Percentiles rank a stretch among this genome's conserved stretches.
Conservation (phyloP, 164 flowering plant species). For the Cinnamomum chago region DNA sequence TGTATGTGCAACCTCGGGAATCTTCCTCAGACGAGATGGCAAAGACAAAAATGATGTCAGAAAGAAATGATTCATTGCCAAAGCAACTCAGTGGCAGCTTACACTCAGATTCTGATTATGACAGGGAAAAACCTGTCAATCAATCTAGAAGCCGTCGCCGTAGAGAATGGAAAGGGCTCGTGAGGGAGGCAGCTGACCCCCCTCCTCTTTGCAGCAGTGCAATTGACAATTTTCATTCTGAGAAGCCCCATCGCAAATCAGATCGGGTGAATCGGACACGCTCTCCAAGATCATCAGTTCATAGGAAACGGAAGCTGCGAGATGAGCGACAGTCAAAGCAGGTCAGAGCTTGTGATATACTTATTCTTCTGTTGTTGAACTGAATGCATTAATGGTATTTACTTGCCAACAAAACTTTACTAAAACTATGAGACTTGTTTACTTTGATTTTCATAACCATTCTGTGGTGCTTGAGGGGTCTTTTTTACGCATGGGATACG, state of each 20-base stretch:
- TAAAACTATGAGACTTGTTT: no score
- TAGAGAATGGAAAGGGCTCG: slow-evolving; percentile 60
- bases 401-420: no score
- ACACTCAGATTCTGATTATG: slow-evolving; percentile 40
- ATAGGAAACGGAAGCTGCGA: slow-evolving; percentile 43
- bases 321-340: slow-evolving; percentile 40
- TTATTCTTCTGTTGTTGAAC: neutral
- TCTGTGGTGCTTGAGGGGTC: no score
- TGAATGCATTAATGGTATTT: no score
- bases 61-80: slow-evolving; percentile 15
- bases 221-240: slow-evolving; percentile 21
- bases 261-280: slow-evolving; percentile 31
- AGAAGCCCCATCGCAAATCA: slow-evolving; percentile 26
- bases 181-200: slow-evolving; percentile 46
- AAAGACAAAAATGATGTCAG: slow-evolving; percentile 22
- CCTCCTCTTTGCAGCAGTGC: slow-evolving; percentile 58
- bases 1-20: slow-evolving; percentile 48
- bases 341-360: slow-evolving; percentile 32
- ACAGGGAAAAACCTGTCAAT: slow-evolving; percentile 29
- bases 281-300: slow-evolving; percentile 39
- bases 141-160: slow-evolving; percentile 41
- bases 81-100: neutral
- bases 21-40: slow-evolving; percentile 32
- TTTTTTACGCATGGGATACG: no score
- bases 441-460: no score